Base-by-base conservation (phyloP, 768 basidiomycete genomes). In the Daedaleopsis sinensis region DNA sequence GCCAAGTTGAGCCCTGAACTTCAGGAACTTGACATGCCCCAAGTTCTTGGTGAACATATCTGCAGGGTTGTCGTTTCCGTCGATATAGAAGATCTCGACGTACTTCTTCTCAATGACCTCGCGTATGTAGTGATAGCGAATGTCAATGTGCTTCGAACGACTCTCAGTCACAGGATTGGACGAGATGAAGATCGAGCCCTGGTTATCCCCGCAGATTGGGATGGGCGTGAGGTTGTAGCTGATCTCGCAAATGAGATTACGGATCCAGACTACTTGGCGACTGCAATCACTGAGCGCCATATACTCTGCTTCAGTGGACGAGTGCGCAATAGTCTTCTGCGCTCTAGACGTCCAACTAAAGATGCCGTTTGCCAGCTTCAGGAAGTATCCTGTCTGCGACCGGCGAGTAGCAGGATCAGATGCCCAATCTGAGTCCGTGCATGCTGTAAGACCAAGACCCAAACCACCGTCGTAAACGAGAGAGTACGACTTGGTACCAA, bases 391-490 rank as follows among this genome's bases (percentile, higher is more conserved):
- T 32, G 37, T 55, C 16, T 49, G 44, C 5, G 59, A 60, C 21
- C 36, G 46, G n/a, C 55, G 42, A 15, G 5, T 42, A 18, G 13
- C n/a, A 21, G 55, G 42, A 42, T 61, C 60, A 16, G 27, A 38
- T 9, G 38, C 60, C 60, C 60, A 61, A 24, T 61, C 59, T 3
- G 59, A 48, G 38, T 60, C 59, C 16, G 48, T 42, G 19, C 38
- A 49, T 19, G 36, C 59, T n/a, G 16, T 13, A 13, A 61, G 12
- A 19, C 49, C 49, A 23, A 39, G 24, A 13, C 35, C 49, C 7
- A 10, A n/a, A 6, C 27, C 36, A 24, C 60, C 54, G 13, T 52
- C 19, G 38, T 51, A 61, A 3, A 56, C 53, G 36, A 61, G 54
- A 10, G 36, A 21, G 5, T 51, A 51, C 13, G n/a, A 24, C 44